Percentiles rank a stretch among this genome's conserved stretches.
Conservation (phyloP, 2,329 filamentous ascomycete species). For the Fusarium sp. region DNA sequence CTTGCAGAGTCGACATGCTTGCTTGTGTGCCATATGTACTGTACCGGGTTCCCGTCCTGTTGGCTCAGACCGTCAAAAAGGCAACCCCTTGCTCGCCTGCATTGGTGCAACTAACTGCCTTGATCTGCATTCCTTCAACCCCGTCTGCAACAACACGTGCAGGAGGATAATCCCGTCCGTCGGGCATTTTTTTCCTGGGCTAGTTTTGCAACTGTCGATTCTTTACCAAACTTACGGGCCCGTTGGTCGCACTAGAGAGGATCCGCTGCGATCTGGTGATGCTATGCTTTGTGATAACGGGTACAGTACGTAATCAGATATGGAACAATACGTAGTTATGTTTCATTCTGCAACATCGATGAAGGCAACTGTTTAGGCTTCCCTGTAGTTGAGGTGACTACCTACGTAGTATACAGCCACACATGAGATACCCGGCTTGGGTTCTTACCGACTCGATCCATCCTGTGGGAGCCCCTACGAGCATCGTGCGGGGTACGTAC, state of each 20-base stretch:
- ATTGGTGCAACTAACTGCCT: not conserved
- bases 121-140: not conserved
- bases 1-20: not conserved
- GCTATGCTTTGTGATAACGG: not conserved
- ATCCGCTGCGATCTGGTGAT: not conserved
- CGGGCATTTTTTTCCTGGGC: not conserved
- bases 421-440: not conserved
- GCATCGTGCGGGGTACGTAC: too few relatives aligned
- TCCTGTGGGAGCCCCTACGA: too few relatives aligned
- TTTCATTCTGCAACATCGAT: not conserved
- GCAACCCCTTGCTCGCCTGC: not conserved
- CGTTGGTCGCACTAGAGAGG: not conserved
- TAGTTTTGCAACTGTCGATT: not conserved
- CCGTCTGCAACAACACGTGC: slow-evolving; percentile 1
- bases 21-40: not conserved
- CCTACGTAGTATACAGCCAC: not conserved
- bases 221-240: not conserved
- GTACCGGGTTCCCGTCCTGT: not conserved
- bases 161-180: not conserved
- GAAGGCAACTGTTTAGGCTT: not conserved
- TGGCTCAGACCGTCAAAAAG: not conserved
- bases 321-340: not conserved
- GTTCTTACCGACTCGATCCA: too few relatives aligned
- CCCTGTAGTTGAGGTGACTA: not conserved
- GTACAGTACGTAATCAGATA: not conserved